Base-by-base conservation (phyloP, 306 rosid species). In the Castanea crenata region DNA sequence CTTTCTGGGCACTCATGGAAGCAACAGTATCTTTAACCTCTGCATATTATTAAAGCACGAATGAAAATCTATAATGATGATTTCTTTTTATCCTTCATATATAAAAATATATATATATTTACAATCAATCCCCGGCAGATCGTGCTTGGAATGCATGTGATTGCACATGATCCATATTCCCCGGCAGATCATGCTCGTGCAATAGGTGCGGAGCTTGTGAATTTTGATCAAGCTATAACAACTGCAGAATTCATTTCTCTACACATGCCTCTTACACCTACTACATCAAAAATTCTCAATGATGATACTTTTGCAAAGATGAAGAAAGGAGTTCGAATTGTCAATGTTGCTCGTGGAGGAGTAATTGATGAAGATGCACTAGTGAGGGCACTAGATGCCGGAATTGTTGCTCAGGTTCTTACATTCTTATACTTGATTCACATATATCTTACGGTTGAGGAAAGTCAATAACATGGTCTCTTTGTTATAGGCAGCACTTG, bases 351-450 rank as follows among this genome's bases (percentile, higher is more conserved):
- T 79, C 96, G 97, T 35, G 99, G 99, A 7, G 98, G 99, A 20
- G 98, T 93, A 57, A 96, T 96, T 69, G 97, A 96, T 61, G 99
- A 96, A 86, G 99, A 96, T 41, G 99, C 99, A 11, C 88, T 95
- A 6, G 89, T 95, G 65, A 91, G 90, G 86, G 99, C 99, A 4
- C 76, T 96, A 18, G 98, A 96, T 87, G 69, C 96, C 58, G 98
- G 98, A 62, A 88, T 86, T 70, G 99, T 96, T 15, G 99, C 98
- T 29, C 99, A 91, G 98, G 99, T 93, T 78, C 61, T 61, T 76
- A 52, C 19, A 56, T 62, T 19, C 54, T 55, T 21, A 20, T 68
- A n/a, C 27, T 71, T 46, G 35, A 85, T 74, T n/a, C 46, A 31
- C 75, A 49, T 29, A 31, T 57, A 14, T 59, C 11, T 69, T 54